Evolutionary conservation across 2,329 filamentous ascomycete species (phyloP), one percentile per base, ranked within the genome.

Genomic region (Sphaerulina populicola): DNA sequence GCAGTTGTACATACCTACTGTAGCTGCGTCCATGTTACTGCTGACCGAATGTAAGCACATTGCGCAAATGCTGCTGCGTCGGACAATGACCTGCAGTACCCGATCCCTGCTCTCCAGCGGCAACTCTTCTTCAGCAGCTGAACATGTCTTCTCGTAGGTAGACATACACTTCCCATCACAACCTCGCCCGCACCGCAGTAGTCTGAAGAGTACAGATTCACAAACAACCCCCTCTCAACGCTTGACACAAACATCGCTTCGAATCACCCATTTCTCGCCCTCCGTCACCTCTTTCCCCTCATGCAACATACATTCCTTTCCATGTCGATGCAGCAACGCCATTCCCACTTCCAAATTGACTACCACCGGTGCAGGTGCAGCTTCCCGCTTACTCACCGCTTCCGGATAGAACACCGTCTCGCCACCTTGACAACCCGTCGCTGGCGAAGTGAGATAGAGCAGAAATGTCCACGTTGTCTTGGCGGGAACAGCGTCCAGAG

Each of bases 391-490:
- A 65, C 2, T 67, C 10, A 72, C 69, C 11, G 72, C 60, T 21
- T 86, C 81, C 0, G 87, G 86, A 65, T 94, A 94, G 68, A 96
- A 96, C 30, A 93, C 87, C 0, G 91, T 96, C 69, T 95, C 88
- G 30, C 91, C 91, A 18, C 91, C 91, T 18, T 79, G 68, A 61
- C 89, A 94, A 3, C 85, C 86, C 6, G 86, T 86, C 1, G 77
- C 71, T 2, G 81, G 74, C 1, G 84, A 88, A 1, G 86, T 93
- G 49, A 96, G 77, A 64, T 96, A 97, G 33, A 96, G 78, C 0
- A 96, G 76, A 4, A 95, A 73, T 0, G 91, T 96, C 89, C 90
- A 96, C 0, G 89, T 96, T 4, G 91, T 96, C 62, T 77, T 82
- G 15, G 78, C 83, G 18, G 73, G 72, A 9, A 72, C 61, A 7